A percentile compares a stretch with the other conserved stretches of the same genome.
Evolutionary conservation across 768 basidiomycete genomes (phyloP).

Genomic region (Fomitopsis pulvina): DNA sequence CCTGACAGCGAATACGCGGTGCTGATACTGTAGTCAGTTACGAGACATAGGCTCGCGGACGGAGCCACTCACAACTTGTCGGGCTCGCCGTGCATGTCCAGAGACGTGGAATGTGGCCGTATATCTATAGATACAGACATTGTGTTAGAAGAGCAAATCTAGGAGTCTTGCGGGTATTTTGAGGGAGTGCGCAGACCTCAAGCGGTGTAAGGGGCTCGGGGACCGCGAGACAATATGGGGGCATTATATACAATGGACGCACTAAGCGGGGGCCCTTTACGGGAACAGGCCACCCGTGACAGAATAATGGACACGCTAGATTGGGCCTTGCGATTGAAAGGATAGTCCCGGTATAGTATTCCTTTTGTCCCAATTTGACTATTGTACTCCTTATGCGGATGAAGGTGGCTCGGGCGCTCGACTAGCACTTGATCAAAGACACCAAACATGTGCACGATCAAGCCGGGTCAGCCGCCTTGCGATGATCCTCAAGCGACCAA

Average conservation of each 20-base stretch:
- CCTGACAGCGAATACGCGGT: constrained; percentile 87
- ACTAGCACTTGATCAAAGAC: neutral
- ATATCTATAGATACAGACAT: constrained; percentile 70
- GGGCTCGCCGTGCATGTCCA: constrained; percentile 69
- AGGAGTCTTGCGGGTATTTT: neutral
- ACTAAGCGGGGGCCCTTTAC: neutral
- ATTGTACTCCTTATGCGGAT: constrained; percentile 16
- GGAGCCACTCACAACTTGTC: constrained; percentile 65
- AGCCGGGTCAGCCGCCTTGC: too few relatives aligned
- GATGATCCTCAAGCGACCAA: too few relatives aligned
- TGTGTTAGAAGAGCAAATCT: neutral
- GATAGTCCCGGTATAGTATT: constrained; percentile 10
- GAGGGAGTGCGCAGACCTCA: neutral
- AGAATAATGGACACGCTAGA: neutral
- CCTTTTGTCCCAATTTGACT: constrained; percentile 17
- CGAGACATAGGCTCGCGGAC: too few relatives aligned
- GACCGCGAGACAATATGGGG: neutral
- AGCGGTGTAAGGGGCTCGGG: neutral
- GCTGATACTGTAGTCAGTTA: constrained; percentile 31
- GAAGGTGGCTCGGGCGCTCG: constrained; percentile 11
- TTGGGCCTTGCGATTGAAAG: constrained; percentile 6
- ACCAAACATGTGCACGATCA: too few relatives aligned
- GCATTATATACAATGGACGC: constrained; percentile 3
- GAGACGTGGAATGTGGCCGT: constrained; percentile 43
- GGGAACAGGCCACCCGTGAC: neutral